Evolutionary conservation across 768 basidiomycete genomes (phyloP), one percentile per base, ranked within the genome.

Genomic region (Tremella fuciformis): DNA sequence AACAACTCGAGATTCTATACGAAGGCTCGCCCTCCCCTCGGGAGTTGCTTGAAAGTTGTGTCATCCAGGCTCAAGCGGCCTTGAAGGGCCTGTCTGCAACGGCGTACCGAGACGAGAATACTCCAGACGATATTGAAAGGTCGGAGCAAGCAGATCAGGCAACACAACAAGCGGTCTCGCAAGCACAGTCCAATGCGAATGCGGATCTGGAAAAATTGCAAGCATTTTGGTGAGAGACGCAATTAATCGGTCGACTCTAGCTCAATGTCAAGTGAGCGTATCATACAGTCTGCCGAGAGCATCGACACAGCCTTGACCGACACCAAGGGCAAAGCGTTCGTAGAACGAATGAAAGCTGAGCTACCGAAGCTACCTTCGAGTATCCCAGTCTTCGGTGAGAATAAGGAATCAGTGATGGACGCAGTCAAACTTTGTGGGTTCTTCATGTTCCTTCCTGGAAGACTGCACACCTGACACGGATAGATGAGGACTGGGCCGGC

Each of bases 1-100:
- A 34, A 29, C 52, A 46, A 3, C 38, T 55, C 25, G 39, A 57
- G 22, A 86, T 93, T 58, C 76, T 88, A 50, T 97, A 96, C 71
- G 93, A 94, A 79, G 91, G 91, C 48, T 88, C 88, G 55, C 84
- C 90, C 2, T 87, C 89, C 8, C 93, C 93, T 8, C 85, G 93
- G 53, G 93, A 96, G 72, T 81, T 96, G 26, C 80, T 97, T 52
- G 93, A 97, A 76, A 87, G 85, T 6, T 88, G 93, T 56, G 88
- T 87, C 54, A 91, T 94, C 51, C 93, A 97, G 77, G 91, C 92
- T 2, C 85, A 88, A 59, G 91, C 93, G 21, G 92, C 92, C 2
- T 80, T 92, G 73, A 93, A 92, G 74, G 88, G 91, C 7, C 77
- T 93, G 6, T 4, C 29, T 42, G 86, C 89, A 18, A 18, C 42